Base-by-base conservation (phyloP, 495 filamentous ascomycete species). In the Neurospora tetrasperma region DNA sequence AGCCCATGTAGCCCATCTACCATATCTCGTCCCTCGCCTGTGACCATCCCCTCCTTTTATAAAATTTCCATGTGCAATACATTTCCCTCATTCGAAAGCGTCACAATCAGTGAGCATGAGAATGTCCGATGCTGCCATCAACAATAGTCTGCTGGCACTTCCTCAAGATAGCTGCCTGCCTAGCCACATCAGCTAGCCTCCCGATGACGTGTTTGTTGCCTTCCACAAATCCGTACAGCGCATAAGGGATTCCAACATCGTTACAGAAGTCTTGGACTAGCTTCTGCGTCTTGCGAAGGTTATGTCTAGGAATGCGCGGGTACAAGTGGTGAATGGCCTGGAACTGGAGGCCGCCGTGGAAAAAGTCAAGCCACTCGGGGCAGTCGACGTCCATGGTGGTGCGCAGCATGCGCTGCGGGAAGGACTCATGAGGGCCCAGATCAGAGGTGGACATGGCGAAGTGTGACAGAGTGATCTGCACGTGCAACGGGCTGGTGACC, bases 351-450 rank as follows among this genome's bases (percentile, higher is more conserved):
- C 96, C 96, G 20, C 96, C 96, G 77, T 99, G 96, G 81, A 99
- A 89, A 80, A 96, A 99, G 78, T 99, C 96, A 20, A 99, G 85
- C 96, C 96, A 99, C 40, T 89, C 84, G 1, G 96, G 93, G 79
- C 96, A 99, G 79, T 97, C 95, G 20, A 99, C 91, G 74, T 99
- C 96, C 96, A 98, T 98, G 9, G 96, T 98, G 12, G 96, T 99
- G 72, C 96, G 88, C 69, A 99, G 86, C 96, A 98, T 98, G 81
- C 91, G 93, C 83, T 99, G 96, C 3, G 96, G 90, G 80, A 98
- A 99, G 16, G 92, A 95, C 82, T 99, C 96, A 71, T 90, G 84
- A 4, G 90, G 86, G 1, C 96, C 96, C 38, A 97, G 84, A 76
- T 98, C 96, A 9, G 93, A 88, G 1, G 96, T 98, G 75, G 90